These are phyloP conservation scores for Hyaloscypha variabilis DNA, from an alignment of 495 filamentous ascomycete genomes.

Conservation along the genomic window DNA sequence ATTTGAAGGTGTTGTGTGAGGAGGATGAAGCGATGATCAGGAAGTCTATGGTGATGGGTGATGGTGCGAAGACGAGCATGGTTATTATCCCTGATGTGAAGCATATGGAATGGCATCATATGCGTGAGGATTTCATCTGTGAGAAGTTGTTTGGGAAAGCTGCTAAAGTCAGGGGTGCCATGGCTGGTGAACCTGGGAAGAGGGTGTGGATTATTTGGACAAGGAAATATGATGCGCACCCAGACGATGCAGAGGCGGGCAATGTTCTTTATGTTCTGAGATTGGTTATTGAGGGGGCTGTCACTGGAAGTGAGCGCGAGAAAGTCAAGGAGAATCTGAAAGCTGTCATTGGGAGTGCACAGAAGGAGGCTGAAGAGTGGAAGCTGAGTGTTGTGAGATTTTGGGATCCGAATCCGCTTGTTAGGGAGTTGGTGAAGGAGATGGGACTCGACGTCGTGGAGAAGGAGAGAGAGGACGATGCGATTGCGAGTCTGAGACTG, in stretches of 20 bases:
- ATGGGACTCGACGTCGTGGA: slow-evolving; percentile 33
- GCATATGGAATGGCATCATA: slow-evolving; percentile 82
- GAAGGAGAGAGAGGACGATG: slow-evolving; percentile 45
- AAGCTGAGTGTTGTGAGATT: slow-evolving; percentile 45
- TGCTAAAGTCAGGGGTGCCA: slow-evolving; percentile 68
- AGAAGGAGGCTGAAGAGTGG: slow-evolving; percentile 44
- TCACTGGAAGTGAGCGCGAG: slow-evolving; percentile 29
- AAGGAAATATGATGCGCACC: slow-evolving; percentile 59
- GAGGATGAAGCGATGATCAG: slow-evolving; percentile 56
- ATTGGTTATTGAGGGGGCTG: slow-evolving; percentile 66
- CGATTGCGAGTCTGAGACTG: slow-evolving; percentile 54
- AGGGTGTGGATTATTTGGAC: slow-evolving; percentile 84
- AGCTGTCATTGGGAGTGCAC: slow-evolving; percentile 40
- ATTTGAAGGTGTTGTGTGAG: slow-evolving; percentile 14
- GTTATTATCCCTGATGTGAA: slow-evolving; percentile 74
- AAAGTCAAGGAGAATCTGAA: slow-evolving; percentile 36
- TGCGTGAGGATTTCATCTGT: slow-evolving; percentile 80
- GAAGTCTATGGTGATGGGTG: slow-evolving; percentile 33
- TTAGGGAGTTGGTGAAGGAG: slow-evolving; percentile 37
- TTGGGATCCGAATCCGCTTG: slow-evolving; percentile 46
- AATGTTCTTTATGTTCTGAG: slow-evolving; percentile 80
- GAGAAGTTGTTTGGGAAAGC: slow-evolving; percentile 48
- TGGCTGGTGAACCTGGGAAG: slow-evolving; percentile 50
- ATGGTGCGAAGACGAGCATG: slow-evolving; percentile 46
- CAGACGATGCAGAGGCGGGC: slow-evolving; percentile 37